Conservation (phyloP, 768 basidiomycete genomes). For the Boletus eberwhitei region DNA sequence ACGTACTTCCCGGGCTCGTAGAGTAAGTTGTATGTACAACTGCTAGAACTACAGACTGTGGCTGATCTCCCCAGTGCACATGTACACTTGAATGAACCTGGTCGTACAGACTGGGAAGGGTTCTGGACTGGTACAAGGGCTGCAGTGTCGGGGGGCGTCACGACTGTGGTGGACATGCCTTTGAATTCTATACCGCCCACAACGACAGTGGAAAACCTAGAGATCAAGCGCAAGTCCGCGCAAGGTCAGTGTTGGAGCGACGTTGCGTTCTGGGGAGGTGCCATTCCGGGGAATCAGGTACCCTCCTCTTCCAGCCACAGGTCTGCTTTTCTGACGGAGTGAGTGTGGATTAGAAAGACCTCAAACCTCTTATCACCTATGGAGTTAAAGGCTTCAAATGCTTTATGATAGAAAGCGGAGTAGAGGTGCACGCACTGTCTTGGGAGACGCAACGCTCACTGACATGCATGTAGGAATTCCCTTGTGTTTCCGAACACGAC, state of each 20-base stretch:
- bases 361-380: slow-evolving; percentile 68
- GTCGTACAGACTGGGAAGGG: slow-evolving; percentile 92
- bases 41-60: background rate
- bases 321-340: background rate
- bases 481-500: slow-evolving; percentile 72
- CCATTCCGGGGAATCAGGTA: slow-evolving; percentile 88
- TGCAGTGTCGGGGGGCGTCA: slow-evolving; percentile 91
- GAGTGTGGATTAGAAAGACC: slow-evolving; percentile 49
- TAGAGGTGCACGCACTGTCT: slow-evolving; percentile 56
- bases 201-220: slow-evolving; percentile 75
- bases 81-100: slow-evolving; percentile 93
- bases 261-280: slow-evolving; percentile 84
- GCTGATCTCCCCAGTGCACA: slow-evolving; percentile 56
- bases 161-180: slow-evolving; percentile 96
- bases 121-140: slow-evolving; percentile 90
- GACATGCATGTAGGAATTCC: slow-evolving; percentile 73
- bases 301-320: background rate
- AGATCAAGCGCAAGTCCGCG: slow-evolving; percentile 69
- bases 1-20: slow-evolving; percentile 75
- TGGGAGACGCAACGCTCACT: slow-evolving; percentile 2
- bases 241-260: slow-evolving; percentile 67
- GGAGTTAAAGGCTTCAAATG: slow-evolving; percentile 98
- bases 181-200: slow-evolving; percentile 97
- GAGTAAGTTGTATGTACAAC: slow-evolving; percentile 46
- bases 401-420: slow-evolving; percentile 93